A percentile compares a stretch with the other conserved stretches of the same genome.
Conservation (phyloP, 305 asterid genomes). For the Solanum hybrid region DNA sequence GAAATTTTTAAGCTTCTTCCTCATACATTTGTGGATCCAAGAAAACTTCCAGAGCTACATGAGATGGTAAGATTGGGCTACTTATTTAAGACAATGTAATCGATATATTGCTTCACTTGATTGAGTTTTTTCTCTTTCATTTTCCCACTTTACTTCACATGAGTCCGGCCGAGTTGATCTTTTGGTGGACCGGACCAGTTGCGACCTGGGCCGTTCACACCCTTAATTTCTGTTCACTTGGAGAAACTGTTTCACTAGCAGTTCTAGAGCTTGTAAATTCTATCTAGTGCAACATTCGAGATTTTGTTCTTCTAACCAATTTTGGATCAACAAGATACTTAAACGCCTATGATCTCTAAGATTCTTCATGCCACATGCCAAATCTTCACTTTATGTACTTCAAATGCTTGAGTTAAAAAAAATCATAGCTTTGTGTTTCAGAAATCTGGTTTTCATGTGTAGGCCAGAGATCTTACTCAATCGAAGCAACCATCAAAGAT, state of each 20-base stretch:
- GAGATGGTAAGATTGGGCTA: constrained; percentile 34
- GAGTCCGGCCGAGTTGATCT: not conserved
- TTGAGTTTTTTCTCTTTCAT: not conserved
- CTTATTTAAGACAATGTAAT: not conserved
- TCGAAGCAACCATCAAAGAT: constrained; percentile 40
- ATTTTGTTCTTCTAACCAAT: not conserved
- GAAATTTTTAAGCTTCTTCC: constrained; percentile 94
- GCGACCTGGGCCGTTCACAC: not conserved
- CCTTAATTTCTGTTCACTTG: not conserved
- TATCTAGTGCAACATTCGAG: not conserved
- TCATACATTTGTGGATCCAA: constrained; percentile 65
- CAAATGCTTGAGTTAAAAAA: not conserved
- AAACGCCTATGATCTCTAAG: not conserved
- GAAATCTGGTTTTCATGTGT: constrained; percentile 7
- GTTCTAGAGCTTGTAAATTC: not conserved
- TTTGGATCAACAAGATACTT: not conserved
- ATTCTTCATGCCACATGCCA: not conserved
- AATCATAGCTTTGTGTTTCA: not conserved
- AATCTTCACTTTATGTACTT: not conserved
- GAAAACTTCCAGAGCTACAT: constrained; percentile 59
- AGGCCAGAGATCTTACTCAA: constrained; percentile 46
- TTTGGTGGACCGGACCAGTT: not conserved
- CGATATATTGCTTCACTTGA: not conserved
- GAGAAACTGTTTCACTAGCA: not conserved
- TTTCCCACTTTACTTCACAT: not conserved